phyloP scores from a whole-genome alignment of 2,329 filamentous ascomycete genomes.

The Eutypa lata region DNA sequence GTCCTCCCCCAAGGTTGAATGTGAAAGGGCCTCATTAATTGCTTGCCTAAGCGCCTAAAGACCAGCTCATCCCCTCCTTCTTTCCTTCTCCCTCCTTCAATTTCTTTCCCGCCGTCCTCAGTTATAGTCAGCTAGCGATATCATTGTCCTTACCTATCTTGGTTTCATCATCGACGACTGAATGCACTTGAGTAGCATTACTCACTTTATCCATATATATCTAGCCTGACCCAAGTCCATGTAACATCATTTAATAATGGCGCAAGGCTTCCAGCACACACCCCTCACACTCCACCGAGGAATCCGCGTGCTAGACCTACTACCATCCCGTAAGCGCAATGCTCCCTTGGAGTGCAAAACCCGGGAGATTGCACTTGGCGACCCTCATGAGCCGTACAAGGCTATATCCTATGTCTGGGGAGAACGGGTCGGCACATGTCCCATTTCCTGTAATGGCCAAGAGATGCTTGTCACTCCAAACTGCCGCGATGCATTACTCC shows the following conservation, averaged over 20 bases:
- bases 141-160: too few relatives aligned
- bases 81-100: too few relatives aligned
- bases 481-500: constrained; percentile 3
- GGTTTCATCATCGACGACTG: too few relatives aligned
- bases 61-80: too few relatives aligned
- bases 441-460: constrained; percentile 6
- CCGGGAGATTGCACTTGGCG: background rate
- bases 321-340: background rate
- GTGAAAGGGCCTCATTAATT: too few relatives aligned
- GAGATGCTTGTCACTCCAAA: constrained; percentile 7
- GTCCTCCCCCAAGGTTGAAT: too few relatives aligned
- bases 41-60: too few relatives aligned
- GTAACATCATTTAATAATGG: background rate
- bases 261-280: background rate
- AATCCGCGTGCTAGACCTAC: background rate
- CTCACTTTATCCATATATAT: too few relatives aligned
- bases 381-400: constrained; percentile 6
- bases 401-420: constrained; percentile 14
- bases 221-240: background rate
- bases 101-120: too few relatives aligned
- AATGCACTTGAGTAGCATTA: too few relatives aligned
- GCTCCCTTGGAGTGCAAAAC: background rate
- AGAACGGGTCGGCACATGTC: background rate
- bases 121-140: too few relatives aligned
- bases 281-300: background rate